Conservation (phyloP, 2,329 filamentous ascomycete species). For the Hortaea werneckii region DNA sequence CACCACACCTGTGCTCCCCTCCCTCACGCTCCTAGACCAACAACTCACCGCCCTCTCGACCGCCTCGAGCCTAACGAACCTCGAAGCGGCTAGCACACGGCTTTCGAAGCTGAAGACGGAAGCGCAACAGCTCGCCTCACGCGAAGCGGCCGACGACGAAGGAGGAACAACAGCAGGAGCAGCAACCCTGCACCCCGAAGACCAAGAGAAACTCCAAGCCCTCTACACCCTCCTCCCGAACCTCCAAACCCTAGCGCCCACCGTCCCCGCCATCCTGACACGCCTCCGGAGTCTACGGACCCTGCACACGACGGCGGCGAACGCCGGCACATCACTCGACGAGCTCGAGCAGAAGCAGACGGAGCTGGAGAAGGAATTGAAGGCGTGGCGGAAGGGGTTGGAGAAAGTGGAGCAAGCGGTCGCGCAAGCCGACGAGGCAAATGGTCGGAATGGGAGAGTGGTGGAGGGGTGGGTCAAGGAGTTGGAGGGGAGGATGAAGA, state of each 20-base stretch:
- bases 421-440: constrained; percentile 55
- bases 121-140: constrained; percentile 59
- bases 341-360: constrained; percentile 68
- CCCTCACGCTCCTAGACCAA: constrained; percentile 68
- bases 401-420: constrained; percentile 69
- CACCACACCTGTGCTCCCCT: constrained; percentile 65
- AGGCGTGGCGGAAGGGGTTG: constrained; percentile 74
- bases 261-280: constrained; percentile 77
- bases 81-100: constrained; percentile 45
- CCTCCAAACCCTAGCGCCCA: constrained; percentile 74
- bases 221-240: constrained; percentile 81
- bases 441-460: constrained; percentile 71
- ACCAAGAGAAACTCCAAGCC: constrained; percentile 78
- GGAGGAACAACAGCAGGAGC: constrained; percentile 19
- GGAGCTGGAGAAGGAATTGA: constrained; percentile 74
- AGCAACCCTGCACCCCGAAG: constrained; percentile 45
- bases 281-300: constrained; percentile 71
- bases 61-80: constrained; percentile 58
- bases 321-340: constrained; percentile 66
- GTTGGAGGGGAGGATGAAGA: constrained; percentile 64
- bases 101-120: constrained; percentile 41
- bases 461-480: constrained; percentile 84
- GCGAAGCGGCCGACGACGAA: constrained; percentile 18
- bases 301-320: constrained; percentile 79
- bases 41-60: constrained; percentile 64